Base-by-base conservation (phyloP, 148 eudicot species). In the Gaultheria prostrata region DNA sequence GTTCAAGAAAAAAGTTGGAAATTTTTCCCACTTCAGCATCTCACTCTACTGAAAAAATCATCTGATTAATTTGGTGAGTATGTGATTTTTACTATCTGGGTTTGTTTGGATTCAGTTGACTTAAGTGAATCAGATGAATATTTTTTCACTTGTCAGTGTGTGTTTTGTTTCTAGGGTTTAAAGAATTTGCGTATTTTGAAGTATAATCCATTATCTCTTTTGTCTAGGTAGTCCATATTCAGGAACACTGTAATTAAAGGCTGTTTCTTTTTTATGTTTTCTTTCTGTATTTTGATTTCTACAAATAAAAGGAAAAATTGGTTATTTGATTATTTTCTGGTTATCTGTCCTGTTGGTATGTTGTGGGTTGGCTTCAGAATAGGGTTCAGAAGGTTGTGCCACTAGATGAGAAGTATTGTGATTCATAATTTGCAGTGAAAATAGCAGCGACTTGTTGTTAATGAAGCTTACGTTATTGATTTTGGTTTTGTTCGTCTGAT, bases 341-440 rank as follows among this genome's bases (percentile, higher is more conserved):
- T 12, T 7, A 28, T 26, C 69, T 78, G 53, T 35, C 46, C 35
- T 33, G 49, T 17, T 30, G 54, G 26, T 32, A 12, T 56, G 8
- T 56, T 78, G 7, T 54, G 46, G 54, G 17, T 78, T 32, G 69
- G 81, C 46, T 78, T 78, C 46, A 33, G 8, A 76, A n/a, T 13
- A 76, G 21, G 79, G 30, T 76, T 67, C 56, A 18, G 28, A 21
- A 21, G 50, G 51, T 21, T 75, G 45, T 3, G 76, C 32, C 30
- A 48, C 33, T 77, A 51, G 80, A 77, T 51, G n/a, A 77, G 9
- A 3, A 8, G 24, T 77, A 32, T 14, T 30, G 65, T 56, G 81
- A 77, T 77, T 77, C 57, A 26, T 56, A 35, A 28, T 3, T 4
- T 77, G 80, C n/a, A 15, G 61, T 51, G 12, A 50, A 18, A 78